Evolutionary conservation across 164 flowering plant species (phyloP).

Genomic region (Kingdonia uniflora): DNA sequence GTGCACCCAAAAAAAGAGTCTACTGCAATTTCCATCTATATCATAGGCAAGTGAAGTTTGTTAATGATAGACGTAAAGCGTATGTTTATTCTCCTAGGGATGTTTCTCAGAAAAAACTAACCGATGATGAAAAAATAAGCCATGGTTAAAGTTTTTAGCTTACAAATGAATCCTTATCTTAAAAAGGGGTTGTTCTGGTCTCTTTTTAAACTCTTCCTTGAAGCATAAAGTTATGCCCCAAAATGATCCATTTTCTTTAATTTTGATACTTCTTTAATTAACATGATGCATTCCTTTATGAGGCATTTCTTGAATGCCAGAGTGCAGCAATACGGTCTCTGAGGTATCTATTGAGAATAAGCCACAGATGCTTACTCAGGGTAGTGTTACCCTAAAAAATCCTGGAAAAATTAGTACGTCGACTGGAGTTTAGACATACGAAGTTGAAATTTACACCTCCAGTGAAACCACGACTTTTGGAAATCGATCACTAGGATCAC

Average conservation of each 20-base stretch:
- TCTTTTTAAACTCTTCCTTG: too few relatives aligned
- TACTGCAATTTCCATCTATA: constrained; percentile 55
- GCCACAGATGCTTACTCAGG: constrained; percentile 19
- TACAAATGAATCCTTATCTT: too few relatives aligned
- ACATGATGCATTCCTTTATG: neutral
- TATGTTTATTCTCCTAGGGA: too few relatives aligned
- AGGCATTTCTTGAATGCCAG: constrained; percentile 18
- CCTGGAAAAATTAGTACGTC: constrained; percentile 11
- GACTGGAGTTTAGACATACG: constrained; percentile 18
- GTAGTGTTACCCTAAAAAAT: constrained; percentile 14
- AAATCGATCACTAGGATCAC: constrained; percentile 24
- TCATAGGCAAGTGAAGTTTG: constrained; percentile 54
- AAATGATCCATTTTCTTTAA: too few relatives aligned
- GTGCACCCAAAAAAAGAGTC: constrained; percentile 38
- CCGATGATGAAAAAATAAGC: too few relatives aligned
- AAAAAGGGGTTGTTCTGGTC: too few relatives aligned
- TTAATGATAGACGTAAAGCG: too few relatives aligned
- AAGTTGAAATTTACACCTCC: constrained; percentile 15
- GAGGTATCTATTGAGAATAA: constrained; percentile 15
- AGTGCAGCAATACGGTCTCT: constrained; percentile 16
- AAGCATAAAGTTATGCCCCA: too few relatives aligned
- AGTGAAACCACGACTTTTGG: constrained; percentile 18
- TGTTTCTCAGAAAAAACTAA: too few relatives aligned
- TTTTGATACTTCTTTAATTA: too few relatives aligned
- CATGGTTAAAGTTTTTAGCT: too few relatives aligned